phyloP scores from a whole-genome alignment of 1,284 basidiomycete species.

The Ustilago hordei region DNA sequence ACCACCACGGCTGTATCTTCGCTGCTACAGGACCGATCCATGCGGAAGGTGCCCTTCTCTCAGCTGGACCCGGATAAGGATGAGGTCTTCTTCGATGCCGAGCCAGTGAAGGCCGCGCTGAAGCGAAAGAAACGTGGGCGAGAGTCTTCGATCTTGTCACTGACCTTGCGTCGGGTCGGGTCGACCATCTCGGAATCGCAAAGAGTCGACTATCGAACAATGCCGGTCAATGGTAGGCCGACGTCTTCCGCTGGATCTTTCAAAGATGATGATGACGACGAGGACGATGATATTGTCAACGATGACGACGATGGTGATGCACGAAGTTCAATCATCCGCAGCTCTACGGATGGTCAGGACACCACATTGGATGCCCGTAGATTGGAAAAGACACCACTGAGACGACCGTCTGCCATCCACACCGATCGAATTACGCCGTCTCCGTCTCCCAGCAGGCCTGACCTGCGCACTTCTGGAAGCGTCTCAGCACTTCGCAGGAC shows the following conservation, averaged over 20 bases:
- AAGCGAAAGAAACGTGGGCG: slow-evolving; percentile 61
- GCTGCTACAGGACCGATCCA: slow-evolving; percentile 32
- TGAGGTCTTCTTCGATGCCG: slow-evolving; percentile 58
- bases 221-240: slow-evolving; percentile 26
- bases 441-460: slow-evolving; percentile 6
- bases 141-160: slow-evolving; percentile 59
- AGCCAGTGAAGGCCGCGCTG: slow-evolving; percentile 51
- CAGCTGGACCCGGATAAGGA: slow-evolving; percentile 60
- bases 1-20: slow-evolving; percentile 28
- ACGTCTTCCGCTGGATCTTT: slow-evolving; percentile 23
- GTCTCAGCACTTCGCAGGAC: slow-evolving; percentile 32
- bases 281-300: slow-evolving; percentile 20
- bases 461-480: slow-evolving; percentile 27
- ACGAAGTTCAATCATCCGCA: slow-evolving; percentile 13
- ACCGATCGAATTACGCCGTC: slow-evolving; percentile 20
- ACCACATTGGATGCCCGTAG: slow-evolving; percentile 18
- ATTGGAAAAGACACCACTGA: slow-evolving; percentile 12
- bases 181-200: slow-evolving; percentile 53
- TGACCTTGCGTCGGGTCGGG: slow-evolving; percentile 56
- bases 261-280: slow-evolving; percentile 22
- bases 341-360: slow-evolving; percentile 21
- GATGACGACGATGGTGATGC: slow-evolving; percentile 9
- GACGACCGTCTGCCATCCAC: slow-evolving; percentile 16
- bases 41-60: slow-evolving; percentile 41
- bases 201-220: slow-evolving; percentile 18